These are phyloP conservation scores for Leonotis leonurus DNA, from an alignment of 257 asterid genomes.

Conservation along the genomic window DNA sequence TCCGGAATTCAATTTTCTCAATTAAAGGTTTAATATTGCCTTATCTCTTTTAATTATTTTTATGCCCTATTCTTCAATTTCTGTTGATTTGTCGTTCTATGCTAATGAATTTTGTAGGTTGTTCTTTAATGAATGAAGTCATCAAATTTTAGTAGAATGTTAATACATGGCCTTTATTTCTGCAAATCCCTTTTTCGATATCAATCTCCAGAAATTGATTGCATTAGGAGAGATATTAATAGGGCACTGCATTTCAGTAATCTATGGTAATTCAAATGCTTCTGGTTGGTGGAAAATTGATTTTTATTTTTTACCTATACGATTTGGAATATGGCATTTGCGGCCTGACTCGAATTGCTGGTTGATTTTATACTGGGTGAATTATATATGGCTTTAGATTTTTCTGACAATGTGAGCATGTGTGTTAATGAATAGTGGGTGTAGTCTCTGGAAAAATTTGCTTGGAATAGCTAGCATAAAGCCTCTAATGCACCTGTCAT, in stretches of 20 bases:
- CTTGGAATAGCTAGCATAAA: background rate
- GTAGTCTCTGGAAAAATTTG: background rate
- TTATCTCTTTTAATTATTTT: background rate
- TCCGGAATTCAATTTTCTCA: constrained; percentile 14
- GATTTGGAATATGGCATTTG: background rate
- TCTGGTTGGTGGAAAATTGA: background rate
- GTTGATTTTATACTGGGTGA: too few species aligned
- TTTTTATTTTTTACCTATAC: background rate
- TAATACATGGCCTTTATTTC: background rate
- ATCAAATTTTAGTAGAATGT: background rate
- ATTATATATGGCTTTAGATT: background rate
- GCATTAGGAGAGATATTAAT: background rate
- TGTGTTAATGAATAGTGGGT: background rate
- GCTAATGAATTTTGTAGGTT: too few species aligned
- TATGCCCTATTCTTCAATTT: background rate
- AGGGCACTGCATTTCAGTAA: background rate
- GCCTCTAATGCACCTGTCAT: background rate
- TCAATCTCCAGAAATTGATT: background rate
- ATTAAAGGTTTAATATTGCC: constrained; percentile 25
- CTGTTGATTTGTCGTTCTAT: background rate
- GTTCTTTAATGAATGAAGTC: background rate
- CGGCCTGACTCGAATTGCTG: too few species aligned
- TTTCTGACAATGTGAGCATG: background rate
- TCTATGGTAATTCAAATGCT: background rate
- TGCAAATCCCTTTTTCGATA: background rate